Conservation (phyloP, 2,329 filamentous ascomycete genomes). For the Curvularia hawaiiensis region DNA sequence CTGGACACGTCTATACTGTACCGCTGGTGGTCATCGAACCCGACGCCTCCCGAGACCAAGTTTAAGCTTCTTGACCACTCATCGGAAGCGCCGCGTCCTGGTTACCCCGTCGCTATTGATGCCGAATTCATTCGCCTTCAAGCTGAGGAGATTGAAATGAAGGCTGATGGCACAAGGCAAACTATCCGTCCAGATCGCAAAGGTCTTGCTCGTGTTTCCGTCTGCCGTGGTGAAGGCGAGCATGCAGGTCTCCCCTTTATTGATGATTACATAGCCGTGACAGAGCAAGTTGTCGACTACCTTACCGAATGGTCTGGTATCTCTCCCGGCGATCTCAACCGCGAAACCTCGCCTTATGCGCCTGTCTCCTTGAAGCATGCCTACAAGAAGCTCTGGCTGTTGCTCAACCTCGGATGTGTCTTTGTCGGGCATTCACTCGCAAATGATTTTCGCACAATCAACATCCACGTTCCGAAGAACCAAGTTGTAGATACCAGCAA, state of each 20-base stretch:
- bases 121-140: conserved; percentile 95
- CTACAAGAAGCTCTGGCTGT: conserved; percentile 97
- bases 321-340: conserved; percentile 81
- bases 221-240: conserved; percentile 79
- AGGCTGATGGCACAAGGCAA: conserved; percentile 88
- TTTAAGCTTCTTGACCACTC: conserved; percentile 64
- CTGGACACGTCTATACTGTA: conserved; percentile 88
- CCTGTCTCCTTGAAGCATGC: conserved; percentile 86
- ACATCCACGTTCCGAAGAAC: conserved; percentile 88
- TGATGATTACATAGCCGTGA: conserved; percentile 94
- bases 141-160: conserved; percentile 94
- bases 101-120: conserved; percentile 85
- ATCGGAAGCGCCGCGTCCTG: conserved; percentile 70
- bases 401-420: conserved; percentile 90
- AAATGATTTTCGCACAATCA: conserved; percentile 97
- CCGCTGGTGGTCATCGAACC: conserved; percentile 64
- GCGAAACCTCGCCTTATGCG: conserved; percentile 76
- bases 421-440: conserved; percentile 94
- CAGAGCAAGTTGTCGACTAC: conserved; percentile 92
- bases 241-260: conserved; percentile 87
- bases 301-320: conserved; percentile 95
- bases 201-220: conserved; percentile 90
- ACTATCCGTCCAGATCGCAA: conserved; percentile 91
- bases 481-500: conserved; percentile 96
- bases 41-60: conserved; percentile 55